Evolutionary conservation across 2,329 filamentous ascomycete species (phyloP), one percentile per base, ranked within the genome.

Genomic region (Calonectria hongkongensis): DNA sequence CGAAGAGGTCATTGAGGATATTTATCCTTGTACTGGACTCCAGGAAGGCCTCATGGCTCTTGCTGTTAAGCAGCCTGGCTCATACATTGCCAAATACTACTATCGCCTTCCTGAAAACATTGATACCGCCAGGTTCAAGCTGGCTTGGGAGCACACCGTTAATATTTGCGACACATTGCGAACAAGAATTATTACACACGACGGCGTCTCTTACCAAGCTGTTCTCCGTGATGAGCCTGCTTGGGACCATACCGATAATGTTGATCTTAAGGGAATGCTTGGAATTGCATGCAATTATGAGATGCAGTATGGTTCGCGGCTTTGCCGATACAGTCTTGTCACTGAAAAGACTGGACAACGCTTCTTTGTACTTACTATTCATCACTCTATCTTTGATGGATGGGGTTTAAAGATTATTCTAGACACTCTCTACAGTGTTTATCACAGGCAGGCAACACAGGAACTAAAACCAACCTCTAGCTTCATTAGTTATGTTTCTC

Each of bases 361-460:
- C 9, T 56, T 56, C 66, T 68, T 68, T 27, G 54, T 74, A 2
- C 60, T 77, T 10, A 70, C 74, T 15, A 75, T 78, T 65, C 78
- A 80, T 41, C 78, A 79, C 41, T 73, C 76, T n/a, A 71, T 80
- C 3, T 75, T 74, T 12, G 78, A 81, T 48, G 79, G 78, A 7
- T 78, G 78, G 77, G 78, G 77, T 15, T 48, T 73, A 16, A 48
- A 39, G 21, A 50, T 70, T 15, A 43, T 70, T 8, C 10, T 68
- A 7, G 41, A 48, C 6, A 60, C 50, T 12, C 64, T 66, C 27
- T 51, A 66, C 10, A 66, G 27, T 16, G 25, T 66, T 4, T 66
- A 66, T 18, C 47, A 54, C 25, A 41, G 48, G n/a, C 33, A 66
- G 33, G 27, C 48, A n/a, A 41, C 36, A 9, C 48, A 41, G 10